Evolutionary conservation across 208 protist species (phyloP), one percentile per base, ranked within the genome.

Genomic region (Crithidia brevicula): DNA sequence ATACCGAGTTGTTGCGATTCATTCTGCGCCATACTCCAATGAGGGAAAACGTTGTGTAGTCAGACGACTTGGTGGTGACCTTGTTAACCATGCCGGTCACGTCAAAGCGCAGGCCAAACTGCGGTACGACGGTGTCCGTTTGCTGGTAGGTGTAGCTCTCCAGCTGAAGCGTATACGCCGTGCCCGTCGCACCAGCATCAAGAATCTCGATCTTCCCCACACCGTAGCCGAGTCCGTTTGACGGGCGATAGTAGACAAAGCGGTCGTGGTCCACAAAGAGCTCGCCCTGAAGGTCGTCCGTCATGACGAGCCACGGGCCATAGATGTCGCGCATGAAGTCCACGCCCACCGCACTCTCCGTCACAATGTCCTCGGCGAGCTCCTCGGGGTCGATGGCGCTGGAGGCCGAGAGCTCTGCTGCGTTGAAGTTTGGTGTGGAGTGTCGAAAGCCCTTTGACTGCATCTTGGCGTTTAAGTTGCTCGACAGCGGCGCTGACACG

Each of bases 221-320:
- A 47, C 92, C 92, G 75, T 94, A 92, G 59, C 92, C 92, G 27
- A 97, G 78, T 2, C 88, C 89, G 47, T 89, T 92, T 4, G 87
- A 88, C 1, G 92, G 92, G 11, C 92, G 89, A 45, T 91, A 90
- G 68, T 85, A 95, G 5, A 93, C 86, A 62, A 93, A 89, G 4
- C 72, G 28, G 58, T 97, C 89, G 61, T 91, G 79, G 38, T 97
- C 92, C n/a, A 97, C 46, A 42, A 94, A 94, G 22, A 97, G 74
- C 73, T 97, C 89, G 1, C 89, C 92, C 57, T 94, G 84, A 40
- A 94, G 56, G 23, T 92, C 89, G 13, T 94, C 87, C 20, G 91
- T 91, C 78, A 96, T 91, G 28, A 94, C 81, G 6, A 96, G 79
- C 89, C 91, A 96, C 47, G 88, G 88, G 34, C 91, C 91, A 66